phyloP scores from a whole-genome alignment of 768 basidiomycete species.

The Rhizopogon rudus region DNA sequence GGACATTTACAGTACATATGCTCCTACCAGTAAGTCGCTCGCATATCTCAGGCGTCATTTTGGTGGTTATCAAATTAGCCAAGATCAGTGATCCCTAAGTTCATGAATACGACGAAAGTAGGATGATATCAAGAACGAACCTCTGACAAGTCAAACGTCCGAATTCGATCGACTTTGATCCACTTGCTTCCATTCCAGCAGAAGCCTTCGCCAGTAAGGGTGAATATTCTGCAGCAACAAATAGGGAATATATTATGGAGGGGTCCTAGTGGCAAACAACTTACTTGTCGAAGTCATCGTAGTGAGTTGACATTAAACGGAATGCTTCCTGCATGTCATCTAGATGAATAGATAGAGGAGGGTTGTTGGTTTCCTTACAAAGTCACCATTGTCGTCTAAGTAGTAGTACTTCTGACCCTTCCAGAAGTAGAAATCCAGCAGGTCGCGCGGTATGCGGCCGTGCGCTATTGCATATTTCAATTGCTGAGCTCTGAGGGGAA shows the following conservation, averaged over 20 bases:
- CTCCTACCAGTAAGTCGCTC: background rate
- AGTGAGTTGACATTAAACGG: background rate
- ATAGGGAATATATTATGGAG: background rate
- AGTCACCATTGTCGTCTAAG: background rate
- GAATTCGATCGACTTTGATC: background rate
- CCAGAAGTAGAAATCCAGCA: slow-evolving; percentile 5
- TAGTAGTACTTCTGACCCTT: background rate
- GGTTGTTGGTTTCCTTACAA: background rate
- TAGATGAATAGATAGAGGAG: background rate
- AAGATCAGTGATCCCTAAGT: slow-evolving; percentile 1
- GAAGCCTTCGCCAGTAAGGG: background rate
- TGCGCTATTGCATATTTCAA: background rate
- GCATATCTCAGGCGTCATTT: slow-evolving; percentile 1
- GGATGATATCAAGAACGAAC: background rate
- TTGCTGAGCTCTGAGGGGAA: background rate
- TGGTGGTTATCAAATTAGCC: background rate
- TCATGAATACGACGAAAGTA: background rate
- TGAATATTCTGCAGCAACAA: background rate
- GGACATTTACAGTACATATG: background rate
- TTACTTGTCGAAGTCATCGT: background rate
- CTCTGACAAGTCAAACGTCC: background rate
- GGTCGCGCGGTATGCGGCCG: slow-evolving; percentile 14
- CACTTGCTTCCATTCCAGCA: background rate
- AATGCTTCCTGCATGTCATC: background rate
- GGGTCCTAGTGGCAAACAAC: background rate